phyloP scores from a whole-genome alignment of 495 filamentous ascomycete genomes.

The Xylaria acuta region DNA sequence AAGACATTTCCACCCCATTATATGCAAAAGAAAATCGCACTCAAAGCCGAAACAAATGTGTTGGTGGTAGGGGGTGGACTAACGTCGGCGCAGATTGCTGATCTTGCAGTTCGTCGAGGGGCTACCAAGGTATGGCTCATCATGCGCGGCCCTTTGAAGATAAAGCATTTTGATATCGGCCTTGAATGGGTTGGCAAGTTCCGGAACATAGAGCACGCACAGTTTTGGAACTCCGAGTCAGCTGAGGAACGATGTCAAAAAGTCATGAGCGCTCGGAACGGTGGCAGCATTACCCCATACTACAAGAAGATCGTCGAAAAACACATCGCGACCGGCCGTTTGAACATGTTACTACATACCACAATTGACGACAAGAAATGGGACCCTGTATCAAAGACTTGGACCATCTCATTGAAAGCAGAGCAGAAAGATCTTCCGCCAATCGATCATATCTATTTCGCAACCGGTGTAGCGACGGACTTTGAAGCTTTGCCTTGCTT shows the following conservation, averaged over 20 bases:
- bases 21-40: constrained; percentile 41
- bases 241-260: constrained; percentile 65
- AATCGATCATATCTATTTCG: constrained; percentile 71
- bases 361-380: constrained; percentile 44
- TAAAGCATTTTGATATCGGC: constrained; percentile 69
- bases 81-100: constrained; percentile 65
- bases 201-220: constrained; percentile 66
- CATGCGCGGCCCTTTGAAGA: constrained; percentile 63
- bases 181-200: constrained; percentile 72
- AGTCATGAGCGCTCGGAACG: constrained; percentile 62
- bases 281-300: constrained; percentile 66
- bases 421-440: constrained; percentile 55
- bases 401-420: constrained; percentile 57
- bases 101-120: constrained; percentile 59
- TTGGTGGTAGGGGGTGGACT: constrained; percentile 68
- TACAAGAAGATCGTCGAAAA: constrained; percentile 61
- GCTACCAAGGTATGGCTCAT: constrained; percentile 63
- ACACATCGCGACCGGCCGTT: constrained; percentile 49
- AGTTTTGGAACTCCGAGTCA: constrained; percentile 66
- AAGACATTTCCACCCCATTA: constrained; percentile 52
- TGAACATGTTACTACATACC: constrained; percentile 59
- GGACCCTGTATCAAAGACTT: constrained; percentile 47
- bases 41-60: constrained; percentile 55
- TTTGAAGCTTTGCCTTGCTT: constrained; percentile 58
- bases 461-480: constrained; percentile 63